Evolutionary conservation across 192 early-diverging fungal genomes (phyloP).

Genomic region (Mortierella claussenii): DNA sequence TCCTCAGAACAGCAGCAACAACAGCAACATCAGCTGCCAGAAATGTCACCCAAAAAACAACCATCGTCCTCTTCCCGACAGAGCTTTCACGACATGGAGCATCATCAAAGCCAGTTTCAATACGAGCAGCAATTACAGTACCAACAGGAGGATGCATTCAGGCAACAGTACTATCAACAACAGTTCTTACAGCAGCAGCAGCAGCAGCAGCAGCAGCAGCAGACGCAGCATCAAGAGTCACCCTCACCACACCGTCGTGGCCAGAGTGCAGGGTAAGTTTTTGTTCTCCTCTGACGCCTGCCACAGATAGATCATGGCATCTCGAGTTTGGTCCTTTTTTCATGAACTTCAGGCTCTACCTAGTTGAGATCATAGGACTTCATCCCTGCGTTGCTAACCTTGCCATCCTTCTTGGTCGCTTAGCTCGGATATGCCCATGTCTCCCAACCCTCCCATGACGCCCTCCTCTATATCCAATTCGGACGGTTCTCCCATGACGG

Average conservation of each 20-base stretch:
- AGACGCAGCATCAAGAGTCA: slow-evolving; percentile 24
- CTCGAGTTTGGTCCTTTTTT: too few species aligned
- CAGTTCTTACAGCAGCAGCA: slow-evolving; percentile 46
- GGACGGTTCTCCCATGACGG: slow-evolving; percentile 40
- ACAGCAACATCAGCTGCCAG: slow-evolving; percentile 19
- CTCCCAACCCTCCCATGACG: slow-evolving; percentile 50
- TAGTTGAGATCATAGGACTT: neutral
- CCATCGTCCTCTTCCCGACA: slow-evolving; percentile 38
- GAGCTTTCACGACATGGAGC: slow-evolving; percentile 38
- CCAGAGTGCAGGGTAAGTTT: slow-evolving; percentile 36
- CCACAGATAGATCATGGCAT: too few species aligned
- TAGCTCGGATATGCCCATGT: slow-evolving; percentile 50
- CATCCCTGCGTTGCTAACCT: slow-evolving; percentile 10
- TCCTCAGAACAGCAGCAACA: slow-evolving; percentile 14
- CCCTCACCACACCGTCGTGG: slow-evolving; percentile 45
- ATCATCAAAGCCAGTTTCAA: slow-evolving; percentile 21
- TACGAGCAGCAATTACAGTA: slow-evolving; percentile 42
- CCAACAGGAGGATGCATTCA: slow-evolving; percentile 46
- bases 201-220: neutral
- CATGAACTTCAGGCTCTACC: too few species aligned
- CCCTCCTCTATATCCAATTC: slow-evolving; percentile 46
- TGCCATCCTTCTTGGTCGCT: too few species aligned
- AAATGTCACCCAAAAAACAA: slow-evolving; percentile 6
- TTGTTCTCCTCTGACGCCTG: too few species aligned
- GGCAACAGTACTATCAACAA: slow-evolving; percentile 49